These are phyloP conservation scores for Flueggea neowawraea DNA, from an alignment of 441 rosid species.

Conservation along the genomic window DNA sequence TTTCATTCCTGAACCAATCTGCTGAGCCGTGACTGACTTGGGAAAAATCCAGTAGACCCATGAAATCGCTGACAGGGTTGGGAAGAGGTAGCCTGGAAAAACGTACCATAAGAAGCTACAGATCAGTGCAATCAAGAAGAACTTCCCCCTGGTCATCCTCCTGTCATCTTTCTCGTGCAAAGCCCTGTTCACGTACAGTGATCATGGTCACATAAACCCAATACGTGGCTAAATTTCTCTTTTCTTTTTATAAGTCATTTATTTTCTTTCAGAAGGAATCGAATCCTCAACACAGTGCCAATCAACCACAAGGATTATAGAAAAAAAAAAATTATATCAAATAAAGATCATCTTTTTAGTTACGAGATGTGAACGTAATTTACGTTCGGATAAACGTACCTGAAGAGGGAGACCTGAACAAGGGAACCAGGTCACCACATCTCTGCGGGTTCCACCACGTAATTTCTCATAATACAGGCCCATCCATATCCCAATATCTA, in stretches of 20 bases:
- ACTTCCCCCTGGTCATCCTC: conserved; percentile 50
- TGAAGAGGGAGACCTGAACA: conserved; percentile 64
- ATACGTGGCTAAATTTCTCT: too few species aligned
- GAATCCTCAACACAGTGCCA: too few species aligned
- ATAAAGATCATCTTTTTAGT: too few species aligned
- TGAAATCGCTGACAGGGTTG: conserved; percentile 41
- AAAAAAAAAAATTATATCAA: too few species aligned
- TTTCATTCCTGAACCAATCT: conserved; percentile 54
- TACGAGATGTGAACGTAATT: too few species aligned
- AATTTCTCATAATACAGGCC: conserved; percentile 63
- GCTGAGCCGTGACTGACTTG: conserved; percentile 64
- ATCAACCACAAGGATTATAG: too few species aligned
- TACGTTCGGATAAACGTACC: conserved; percentile 19
- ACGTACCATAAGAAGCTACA: conserved; percentile 63
- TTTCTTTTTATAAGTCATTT: too few species aligned
- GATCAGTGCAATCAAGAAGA: conserved; percentile 53
- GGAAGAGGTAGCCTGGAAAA: conserved; percentile 56
- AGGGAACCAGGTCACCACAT: conserved; percentile 70
- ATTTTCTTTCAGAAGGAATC: too few species aligned
- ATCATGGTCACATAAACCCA: not conserved
- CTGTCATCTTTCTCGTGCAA: conserved; percentile 53
- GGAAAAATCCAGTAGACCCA: conserved; percentile 67
- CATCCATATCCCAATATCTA: conserved; percentile 67
- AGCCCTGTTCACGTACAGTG: conserved; percentile 28
- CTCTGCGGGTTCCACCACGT: conserved; percentile 55